These are phyloP conservation scores for Selaginella tamariscina DNA, from an alignment of 75 land plant species.

Conservation along the genomic window DNA sequence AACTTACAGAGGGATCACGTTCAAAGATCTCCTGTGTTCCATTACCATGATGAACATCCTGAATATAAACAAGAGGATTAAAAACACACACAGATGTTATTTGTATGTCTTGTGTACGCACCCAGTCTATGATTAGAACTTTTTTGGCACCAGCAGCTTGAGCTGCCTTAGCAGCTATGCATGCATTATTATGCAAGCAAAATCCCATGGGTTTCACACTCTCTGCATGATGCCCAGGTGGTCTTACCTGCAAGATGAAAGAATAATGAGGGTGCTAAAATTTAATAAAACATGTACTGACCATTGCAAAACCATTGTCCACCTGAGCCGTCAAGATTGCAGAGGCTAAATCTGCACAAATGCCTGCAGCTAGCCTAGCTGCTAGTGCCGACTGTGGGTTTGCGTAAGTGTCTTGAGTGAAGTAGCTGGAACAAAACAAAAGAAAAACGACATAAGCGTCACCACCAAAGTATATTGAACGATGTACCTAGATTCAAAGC, in stretches of 20 bases:
- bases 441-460: neutral
- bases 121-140: slow-evolving; percentile 96
- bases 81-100: neutral
- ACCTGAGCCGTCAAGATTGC: slow-evolving; percentile 46
- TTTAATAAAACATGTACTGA: slow-evolving; percentile 14
- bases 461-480: too few species aligned
- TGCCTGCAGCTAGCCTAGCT: slow-evolving; percentile 95
- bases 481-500: slow-evolving; percentile 34
- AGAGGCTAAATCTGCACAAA: slow-evolving; percentile 82
- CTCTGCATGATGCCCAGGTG: slow-evolving; percentile 99
- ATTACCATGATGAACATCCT: slow-evolving; percentile 99
- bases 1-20: slow-evolving; percentile 48
- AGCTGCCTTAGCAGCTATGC: slow-evolving; percentile 81
- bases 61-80: slow-evolving; percentile 14
- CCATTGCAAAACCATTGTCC: slow-evolving; percentile 90
- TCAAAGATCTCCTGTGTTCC: slow-evolving; percentile 99
- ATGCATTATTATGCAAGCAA: slow-evolving; percentile 95
- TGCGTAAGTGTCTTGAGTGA: slow-evolving; percentile 89
- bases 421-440: slow-evolving; percentile 37
- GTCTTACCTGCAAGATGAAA: slow-evolving; percentile 59
- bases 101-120: slow-evolving; percentile 23
- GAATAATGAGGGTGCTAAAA: neutral
- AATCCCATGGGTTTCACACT: slow-evolving; percentile 71
- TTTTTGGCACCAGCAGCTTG: slow-evolving; percentile 76
- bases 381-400: slow-evolving; percentile 82